A percentile compares a stretch with the other conserved stretches of the same genome.
Evolutionary conservation across 108 stramenopile species (phyloP).

Genomic region (Hondaea fermentalgiana): DNA sequence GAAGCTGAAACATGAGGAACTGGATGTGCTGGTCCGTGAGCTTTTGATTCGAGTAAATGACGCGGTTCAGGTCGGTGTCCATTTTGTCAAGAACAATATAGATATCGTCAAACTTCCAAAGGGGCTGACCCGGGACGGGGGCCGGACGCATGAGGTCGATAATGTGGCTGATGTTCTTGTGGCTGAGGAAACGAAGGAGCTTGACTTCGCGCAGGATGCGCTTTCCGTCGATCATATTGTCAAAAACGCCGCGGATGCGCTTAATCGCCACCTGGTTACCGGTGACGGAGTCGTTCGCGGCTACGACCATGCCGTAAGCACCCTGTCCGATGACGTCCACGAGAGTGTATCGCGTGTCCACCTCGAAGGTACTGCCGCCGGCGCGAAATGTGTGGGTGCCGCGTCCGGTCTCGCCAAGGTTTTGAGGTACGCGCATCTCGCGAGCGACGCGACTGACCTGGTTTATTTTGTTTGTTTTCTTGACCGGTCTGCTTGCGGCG

Average conservation of each 20-base stretch:
- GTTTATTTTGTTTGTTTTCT: not conserved
- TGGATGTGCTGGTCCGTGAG: conserved; percentile 22
- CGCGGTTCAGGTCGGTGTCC: conserved; percentile 55
- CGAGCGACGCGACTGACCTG: not conserved
- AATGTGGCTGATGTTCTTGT: conserved; percentile 30
- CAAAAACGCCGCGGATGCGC: conserved; percentile 16
- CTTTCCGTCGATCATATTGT: conserved; percentile 23
- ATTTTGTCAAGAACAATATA: conserved; percentile 38
- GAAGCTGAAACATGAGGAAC: conserved; percentile 28
- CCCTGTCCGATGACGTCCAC: conserved; percentile 39
- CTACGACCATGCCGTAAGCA: conserved; percentile 40
- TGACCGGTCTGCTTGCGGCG: not conserved
- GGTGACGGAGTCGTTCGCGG: conserved; percentile 22
- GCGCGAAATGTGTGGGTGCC: conserved; percentile 4
- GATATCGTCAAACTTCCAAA: not conserved
- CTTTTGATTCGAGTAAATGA: conserved; percentile 44
- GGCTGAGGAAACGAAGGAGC: conserved; percentile 16
- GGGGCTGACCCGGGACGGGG: not conserved
- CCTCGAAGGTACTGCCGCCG: conserved; percentile 17
- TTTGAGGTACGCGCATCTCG: not conserved
- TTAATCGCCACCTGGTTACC: conserved; percentile 35
- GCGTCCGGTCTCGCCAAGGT: conserved; percentile 11
- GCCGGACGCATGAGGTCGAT: conserved; percentile 10
- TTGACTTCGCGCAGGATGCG: conserved; percentile 36
- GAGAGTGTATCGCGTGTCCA: conserved; percentile 25